Base-by-base conservation (phyloP, 2,329 filamentous ascomycete genomes). In the Talaromyces funiculosus region DNA sequence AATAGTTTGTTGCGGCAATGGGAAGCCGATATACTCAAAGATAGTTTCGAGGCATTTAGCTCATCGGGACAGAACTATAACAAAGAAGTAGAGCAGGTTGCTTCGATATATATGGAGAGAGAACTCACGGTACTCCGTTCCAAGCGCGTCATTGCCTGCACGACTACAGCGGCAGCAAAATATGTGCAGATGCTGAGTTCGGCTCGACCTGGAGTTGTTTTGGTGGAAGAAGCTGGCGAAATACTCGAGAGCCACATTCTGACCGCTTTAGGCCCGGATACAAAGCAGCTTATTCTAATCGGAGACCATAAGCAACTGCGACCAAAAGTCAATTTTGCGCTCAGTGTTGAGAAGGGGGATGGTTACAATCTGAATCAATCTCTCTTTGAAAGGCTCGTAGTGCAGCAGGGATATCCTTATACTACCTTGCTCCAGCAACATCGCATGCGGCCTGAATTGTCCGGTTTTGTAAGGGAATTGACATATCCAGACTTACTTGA, bases 151-250 rank as follows among this genome's bases (percentile, higher is more conserved):
- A 53, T 92, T 51, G 87, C 80, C 0, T 89, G 86, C 64, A 92
- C 89, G 0, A 91, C 88, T 0, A 91, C 86, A 0, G 86, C 77
- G 0, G 87, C 87, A 0, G 86, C 89, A 0, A 90, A 80, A 72
- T 82, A 88, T 56, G 73, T 78, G 0, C 72, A 80, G 0, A 75
- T 83, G 1, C 78, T 91, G 7, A 78, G 78, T 3, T 75, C 78
- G 0, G 82, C 81, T 0, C 70, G 73, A 0, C 85, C 86, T 0
- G 83, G 84, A 1, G 76, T 89, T 3, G 71, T 90, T 0, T 68
- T 92, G 0, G 82, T 90, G 0, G 88, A 91, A 68, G 88, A 91
- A 70, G 88, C 88, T 0, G 88, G 87, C 2, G 87, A 91, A 64
- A 88, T 91, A 3, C 75, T 90, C 0, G 88, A 91, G 69, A 79